A percentile compares a stretch with the other conserved stretches of the same genome.
Conservation (phyloP, 352 stramenopile species). For the Pythium pyrilobum region DNA sequence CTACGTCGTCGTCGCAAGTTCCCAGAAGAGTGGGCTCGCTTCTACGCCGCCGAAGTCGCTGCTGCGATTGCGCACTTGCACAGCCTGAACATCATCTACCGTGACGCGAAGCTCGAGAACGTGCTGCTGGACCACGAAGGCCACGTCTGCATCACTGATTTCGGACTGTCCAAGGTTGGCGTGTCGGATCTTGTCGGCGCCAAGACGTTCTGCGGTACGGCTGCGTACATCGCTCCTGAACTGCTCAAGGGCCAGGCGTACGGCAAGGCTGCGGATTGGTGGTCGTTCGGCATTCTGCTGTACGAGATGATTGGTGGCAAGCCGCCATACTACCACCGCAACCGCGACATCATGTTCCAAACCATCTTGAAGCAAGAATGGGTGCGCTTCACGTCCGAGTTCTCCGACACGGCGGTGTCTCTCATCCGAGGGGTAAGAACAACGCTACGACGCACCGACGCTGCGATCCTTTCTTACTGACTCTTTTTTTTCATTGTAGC, state of each 20-base stretch:
- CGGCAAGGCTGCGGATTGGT: conserved; percentile 92
- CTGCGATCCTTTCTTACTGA: conserved; percentile 14
- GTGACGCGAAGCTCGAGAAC: conserved; percentile 95
- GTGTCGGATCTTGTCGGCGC: conserved; percentile 83
- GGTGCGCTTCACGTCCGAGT: conserved; percentile 94
- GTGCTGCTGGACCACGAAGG: conserved; percentile 93
- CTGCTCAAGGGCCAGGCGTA: conserved; percentile 88
- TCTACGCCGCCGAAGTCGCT: conserved; percentile 95
- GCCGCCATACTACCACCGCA: conserved; percentile 88
- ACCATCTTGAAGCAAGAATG: conserved; percentile 90
- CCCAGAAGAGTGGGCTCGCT: conserved; percentile 84
- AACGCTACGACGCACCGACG: too few species aligned
- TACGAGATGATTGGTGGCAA: conserved; percentile 95
- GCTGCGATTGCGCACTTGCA: conserved; percentile 89
- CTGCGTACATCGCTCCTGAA: conserved; percentile 92
- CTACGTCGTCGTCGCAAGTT: conserved; percentile 87
- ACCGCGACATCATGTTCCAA: conserved; percentile 91
- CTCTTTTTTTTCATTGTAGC: conserved; percentile 32
- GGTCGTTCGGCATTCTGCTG: conserved; percentile 92
- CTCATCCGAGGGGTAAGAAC: conserved; percentile 89
- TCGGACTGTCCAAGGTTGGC: conserved; percentile 91
- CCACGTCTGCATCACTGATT: conserved; percentile 93
- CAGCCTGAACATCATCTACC: conserved; percentile 94
- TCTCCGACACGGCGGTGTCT: conserved; percentile 85
- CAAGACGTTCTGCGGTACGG: conserved; percentile 92